These are phyloP conservation scores for Marasmius fiardii DNA, from an alignment of 1,284 basidiomycete species.

Conservation along the genomic window DNA sequence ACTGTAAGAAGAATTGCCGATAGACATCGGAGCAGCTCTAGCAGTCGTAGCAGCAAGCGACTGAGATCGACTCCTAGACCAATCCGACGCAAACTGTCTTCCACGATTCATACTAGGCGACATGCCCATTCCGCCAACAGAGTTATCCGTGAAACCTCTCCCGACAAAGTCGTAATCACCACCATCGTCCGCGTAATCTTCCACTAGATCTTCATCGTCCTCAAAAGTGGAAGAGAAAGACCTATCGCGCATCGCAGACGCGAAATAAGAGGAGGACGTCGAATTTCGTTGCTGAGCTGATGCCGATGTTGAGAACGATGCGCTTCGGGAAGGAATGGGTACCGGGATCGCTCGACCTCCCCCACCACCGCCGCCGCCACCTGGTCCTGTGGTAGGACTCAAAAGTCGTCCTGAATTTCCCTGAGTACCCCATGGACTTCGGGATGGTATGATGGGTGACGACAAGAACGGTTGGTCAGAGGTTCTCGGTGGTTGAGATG, in stretches of 20 bases:
- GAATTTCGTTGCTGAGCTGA: constrained; percentile 45
- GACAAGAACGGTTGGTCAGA: constrained; percentile 44
- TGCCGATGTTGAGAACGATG: constrained; percentile 52
- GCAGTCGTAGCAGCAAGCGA: constrained; percentile 57
- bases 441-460: constrained; percentile 50
- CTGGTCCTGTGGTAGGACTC: constrained; percentile 30
- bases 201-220: constrained; percentile 67
- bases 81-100: constrained; percentile 34
- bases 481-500: constrained; percentile 63
- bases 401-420: constrained; percentile 41
- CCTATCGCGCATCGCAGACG: constrained; percentile 61
- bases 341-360: constrained; percentile 22
- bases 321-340: constrained; percentile 55
- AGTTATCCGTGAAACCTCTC: constrained; percentile 1
- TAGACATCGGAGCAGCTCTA: constrained; percentile 34
- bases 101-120: constrained; percentile 48
- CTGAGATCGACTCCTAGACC: constrained; percentile 71
- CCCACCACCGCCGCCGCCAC: constrained; percentile 12
- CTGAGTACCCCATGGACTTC: constrained; percentile 37
- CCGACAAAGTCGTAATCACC: constrained; percentile 1
- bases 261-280: constrained; percentile 35
- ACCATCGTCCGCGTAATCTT: constrained; percentile 36
- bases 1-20: constrained; percentile 37
- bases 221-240: constrained; percentile 64
- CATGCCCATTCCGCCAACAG: constrained; percentile 17